A percentile compares a stretch with the other conserved stretches of the same genome.
Conservation (phyloP, 306 rosid species). For the Leucaena leucocephala region DNA sequence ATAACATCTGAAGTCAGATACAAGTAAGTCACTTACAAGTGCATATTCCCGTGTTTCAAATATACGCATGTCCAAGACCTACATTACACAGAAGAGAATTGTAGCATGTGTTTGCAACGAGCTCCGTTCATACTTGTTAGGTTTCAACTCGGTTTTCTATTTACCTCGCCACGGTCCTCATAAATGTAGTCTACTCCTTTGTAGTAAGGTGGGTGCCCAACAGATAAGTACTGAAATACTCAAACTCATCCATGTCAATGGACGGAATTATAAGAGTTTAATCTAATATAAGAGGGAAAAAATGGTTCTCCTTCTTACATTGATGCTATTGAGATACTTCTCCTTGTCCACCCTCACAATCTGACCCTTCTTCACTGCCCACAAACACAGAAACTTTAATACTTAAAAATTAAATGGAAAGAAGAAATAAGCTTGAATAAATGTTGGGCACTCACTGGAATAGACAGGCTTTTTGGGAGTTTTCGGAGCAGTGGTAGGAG, state of each 20-base stretch:
- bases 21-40: slow-evolving; percentile 57
- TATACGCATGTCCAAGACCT: slow-evolving; percentile 85
- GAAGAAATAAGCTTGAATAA: neutral
- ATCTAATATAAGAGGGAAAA: neutral
- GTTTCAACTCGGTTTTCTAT: neutral
- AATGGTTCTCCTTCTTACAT: slow-evolving; percentile 51
- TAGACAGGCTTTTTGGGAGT: slow-evolving; percentile 76
- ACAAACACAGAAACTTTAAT: slow-evolving; percentile 1
- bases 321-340: slow-evolving; percentile 84
- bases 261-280: neutral
- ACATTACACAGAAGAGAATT: slow-evolving; percentile 12
- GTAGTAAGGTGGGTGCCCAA: slow-evolving; percentile 95
- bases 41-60: slow-evolving; percentile 96
- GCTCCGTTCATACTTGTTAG: neutral
- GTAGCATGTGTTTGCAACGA: neutral
- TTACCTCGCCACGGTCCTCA: slow-evolving; percentile 98
- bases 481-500: slow-evolving; percentile 55
- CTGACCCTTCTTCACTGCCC: slow-evolving; percentile 98
- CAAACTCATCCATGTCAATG: slow-evolving; percentile 29
- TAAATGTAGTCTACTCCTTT: slow-evolving; percentile 94
- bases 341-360: slow-evolving; percentile 96
- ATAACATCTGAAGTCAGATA: neutral
- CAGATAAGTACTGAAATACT: slow-evolving; percentile 82
- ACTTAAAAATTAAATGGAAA: neutral
- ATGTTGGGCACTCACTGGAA: slow-evolving; percentile 67